Conservation (phyloP, 176 grass and related monocot genomes). For the Eleusine indica region DNA sequence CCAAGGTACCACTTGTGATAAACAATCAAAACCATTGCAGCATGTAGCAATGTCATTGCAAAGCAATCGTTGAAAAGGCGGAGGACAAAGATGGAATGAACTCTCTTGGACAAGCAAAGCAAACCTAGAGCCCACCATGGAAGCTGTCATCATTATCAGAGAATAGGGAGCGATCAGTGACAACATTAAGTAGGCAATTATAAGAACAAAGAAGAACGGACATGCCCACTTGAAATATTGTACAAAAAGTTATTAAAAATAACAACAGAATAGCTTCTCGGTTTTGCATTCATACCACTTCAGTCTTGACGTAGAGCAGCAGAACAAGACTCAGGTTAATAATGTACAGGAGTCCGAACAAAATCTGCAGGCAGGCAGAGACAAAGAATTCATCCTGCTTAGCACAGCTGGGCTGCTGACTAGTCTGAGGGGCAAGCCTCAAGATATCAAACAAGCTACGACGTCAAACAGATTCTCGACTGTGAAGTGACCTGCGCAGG, state of each 20-base stretch:
- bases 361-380: slow-evolving; percentile 65
- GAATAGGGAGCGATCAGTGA: slow-evolving; percentile 33
- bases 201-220: not conserved
- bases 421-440: not conserved
- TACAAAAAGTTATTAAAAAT: not conserved
- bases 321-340: slow-evolving; percentile 73
- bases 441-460: slow-evolving; percentile 15
- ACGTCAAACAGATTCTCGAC: not conserved
- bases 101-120: slow-evolving; percentile 93
- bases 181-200: not conserved
- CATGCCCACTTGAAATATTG: not conserved
- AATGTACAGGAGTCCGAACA: slow-evolving; percentile 80
- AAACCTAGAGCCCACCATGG: slow-evolving; percentile 94
- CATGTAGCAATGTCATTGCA: slow-evolving; percentile 87
- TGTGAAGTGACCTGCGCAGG: slow-evolving; percentile 64
- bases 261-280: not conserved
- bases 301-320: slow-evolving; percentile 77
- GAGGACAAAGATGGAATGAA: slow-evolving; percentile 93
- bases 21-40: slow-evolving; percentile 77
- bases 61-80: slow-evolving; percentile 96
- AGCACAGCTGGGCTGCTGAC: not conserved
- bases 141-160: slow-evolving; percentile 58
- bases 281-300: slow-evolving; percentile 67
- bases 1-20: slow-evolving; percentile 86
- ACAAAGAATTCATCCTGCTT: slow-evolving; percentile 21